Evolutionary conservation across 257 asterid genomes (phyloP).

Genomic region (Henckelia pumila): DNA sequence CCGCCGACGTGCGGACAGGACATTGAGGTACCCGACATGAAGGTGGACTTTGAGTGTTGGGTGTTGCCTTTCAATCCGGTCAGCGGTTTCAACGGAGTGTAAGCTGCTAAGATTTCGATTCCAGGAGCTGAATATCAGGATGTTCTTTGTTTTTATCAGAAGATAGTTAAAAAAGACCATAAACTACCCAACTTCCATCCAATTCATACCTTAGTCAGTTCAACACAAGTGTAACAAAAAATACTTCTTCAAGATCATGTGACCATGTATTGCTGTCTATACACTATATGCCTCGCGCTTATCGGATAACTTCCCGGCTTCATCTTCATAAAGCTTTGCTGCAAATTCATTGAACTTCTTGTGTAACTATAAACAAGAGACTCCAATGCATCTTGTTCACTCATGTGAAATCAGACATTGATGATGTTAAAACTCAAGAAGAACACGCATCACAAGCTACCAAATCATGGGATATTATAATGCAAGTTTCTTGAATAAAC

Average conservation of each 20-base stretch:
- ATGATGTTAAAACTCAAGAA: too few relatives aligned
- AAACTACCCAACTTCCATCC: not conserved
- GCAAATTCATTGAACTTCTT: constrained; percentile 73
- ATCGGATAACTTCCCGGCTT: constrained; percentile 62
- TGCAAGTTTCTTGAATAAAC: not conserved
- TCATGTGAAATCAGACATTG: constrained; percentile 22
- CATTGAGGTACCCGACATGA: constrained; percentile 98
- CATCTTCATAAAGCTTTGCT: constrained; percentile 72
- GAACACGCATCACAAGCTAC: not conserved
- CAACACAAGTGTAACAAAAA: not conserved
- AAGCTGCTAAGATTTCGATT: constrained; percentile 82
- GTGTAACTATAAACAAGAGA: constrained; percentile 80
- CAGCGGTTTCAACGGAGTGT: constrained; percentile 64
- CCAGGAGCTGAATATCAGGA: constrained; percentile 97
- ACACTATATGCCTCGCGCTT: constrained; percentile 10
- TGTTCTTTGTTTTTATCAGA: constrained; percentile 34
- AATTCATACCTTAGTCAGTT: constrained; percentile 56
- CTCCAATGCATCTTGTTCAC: constrained; percentile 58
- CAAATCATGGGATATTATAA: not conserved
- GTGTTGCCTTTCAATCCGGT: constrained; percentile 73
- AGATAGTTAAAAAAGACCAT: constrained; percentile 7
- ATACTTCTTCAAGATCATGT: not conserved
- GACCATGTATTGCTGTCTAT: not conserved
- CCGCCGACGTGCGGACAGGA: constrained; percentile 90
- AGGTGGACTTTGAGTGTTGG: constrained; percentile 55